Percentiles rank a stretch among this genome's conserved stretches.
Conservation (phyloP, 1,284 basidiomycete species). For the Cryptococcus sp. region DNA sequence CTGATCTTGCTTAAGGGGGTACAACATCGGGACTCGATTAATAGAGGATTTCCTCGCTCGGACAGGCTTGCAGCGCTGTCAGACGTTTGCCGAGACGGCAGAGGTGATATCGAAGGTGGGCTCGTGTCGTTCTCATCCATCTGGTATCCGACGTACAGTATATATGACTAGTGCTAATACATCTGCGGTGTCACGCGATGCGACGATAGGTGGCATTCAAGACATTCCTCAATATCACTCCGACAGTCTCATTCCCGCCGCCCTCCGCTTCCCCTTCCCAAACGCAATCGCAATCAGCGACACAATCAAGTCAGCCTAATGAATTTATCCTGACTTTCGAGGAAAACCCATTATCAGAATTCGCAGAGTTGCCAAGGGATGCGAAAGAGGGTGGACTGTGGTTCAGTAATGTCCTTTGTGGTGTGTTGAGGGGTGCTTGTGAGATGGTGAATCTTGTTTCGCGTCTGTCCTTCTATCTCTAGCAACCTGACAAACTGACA, state of each 20-base stretch:
- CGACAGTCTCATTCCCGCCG: conserved; percentile 69
- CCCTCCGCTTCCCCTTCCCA: conserved; percentile 52
- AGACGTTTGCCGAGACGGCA: conserved; percentile 89
- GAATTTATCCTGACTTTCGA: conserved; percentile 84
- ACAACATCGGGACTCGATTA: conserved; percentile 93
- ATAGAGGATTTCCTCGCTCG: conserved; percentile 98
- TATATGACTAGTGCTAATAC: no score
- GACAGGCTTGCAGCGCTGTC: conserved; percentile 78
- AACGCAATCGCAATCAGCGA: conserved; percentile 19
- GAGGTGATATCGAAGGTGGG: conserved; percentile 83
- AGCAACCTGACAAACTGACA: not conserved
- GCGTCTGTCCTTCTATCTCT: not conserved
- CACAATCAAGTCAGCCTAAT: conserved; percentile 27
- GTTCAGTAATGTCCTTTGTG: conserved; percentile 95
- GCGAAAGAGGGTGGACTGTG: conserved; percentile 84
- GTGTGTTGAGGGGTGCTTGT: conserved; percentile 86
- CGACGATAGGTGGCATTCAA: conserved; percentile 99
- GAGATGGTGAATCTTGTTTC: conserved; percentile 82
- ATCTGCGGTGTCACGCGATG: no score
- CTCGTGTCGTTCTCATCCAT: conserved; percentile 42
- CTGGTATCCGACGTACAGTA: no score
- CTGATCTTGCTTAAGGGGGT: conserved; percentile 74
- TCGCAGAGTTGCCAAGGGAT: conserved; percentile 94
- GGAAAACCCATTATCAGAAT: conserved; percentile 95
- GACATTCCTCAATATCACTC: conserved; percentile 92